These are phyloP conservation scores for Juncus inflexus DNA, from an alignment of 176 grass and related monocot species.

Conservation along the genomic window DNA sequence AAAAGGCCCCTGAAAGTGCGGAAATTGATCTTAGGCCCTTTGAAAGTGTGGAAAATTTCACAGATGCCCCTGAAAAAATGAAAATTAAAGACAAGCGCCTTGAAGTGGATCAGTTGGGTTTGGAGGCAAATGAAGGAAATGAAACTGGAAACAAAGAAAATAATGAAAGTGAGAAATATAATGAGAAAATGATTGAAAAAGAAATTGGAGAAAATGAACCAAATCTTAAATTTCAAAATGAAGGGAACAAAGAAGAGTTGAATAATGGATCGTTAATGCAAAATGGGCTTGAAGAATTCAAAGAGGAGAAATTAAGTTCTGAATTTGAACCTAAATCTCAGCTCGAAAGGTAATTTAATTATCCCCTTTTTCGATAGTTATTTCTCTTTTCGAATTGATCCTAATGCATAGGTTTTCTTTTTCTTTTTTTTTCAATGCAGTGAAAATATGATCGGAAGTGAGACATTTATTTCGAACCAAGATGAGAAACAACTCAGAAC, in stretches of 20 bases:
- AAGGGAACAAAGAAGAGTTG: background rate
- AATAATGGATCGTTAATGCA: slow-evolving; percentile 18
- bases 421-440: slow-evolving; percentile 28
- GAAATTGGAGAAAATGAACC: background rate
- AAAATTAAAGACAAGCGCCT: slow-evolving; percentile 10
- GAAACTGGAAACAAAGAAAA: slow-evolving; percentile 11
- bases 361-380: slow-evolving; percentile 1
- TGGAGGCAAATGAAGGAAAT: slow-evolving; percentile 18
- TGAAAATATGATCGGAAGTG: slow-evolving; percentile 28
- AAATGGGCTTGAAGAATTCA: background rate
- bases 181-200: slow-evolving; percentile 5
- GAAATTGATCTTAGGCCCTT: slow-evolving; percentile 7
- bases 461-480: slow-evolving; percentile 2
- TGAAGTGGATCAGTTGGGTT: slow-evolving; percentile 21
- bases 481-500: slow-evolving; percentile 41
- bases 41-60: slow-evolving; percentile 2
- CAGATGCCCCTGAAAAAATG: slow-evolving; percentile 18
- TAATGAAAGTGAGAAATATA: slow-evolving; percentile 20
- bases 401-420: background rate
- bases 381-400: background rate
- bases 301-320: slow-evolving; percentile 19
- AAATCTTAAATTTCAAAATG: slow-evolving; percentile 1
- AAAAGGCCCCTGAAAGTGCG: background rate
- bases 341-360: slow-evolving; percentile 37
- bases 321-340: slow-evolving; percentile 19